phyloP scores from a whole-genome alignment of 805 yeast genomes.

The Candida easanensis region DNA sequence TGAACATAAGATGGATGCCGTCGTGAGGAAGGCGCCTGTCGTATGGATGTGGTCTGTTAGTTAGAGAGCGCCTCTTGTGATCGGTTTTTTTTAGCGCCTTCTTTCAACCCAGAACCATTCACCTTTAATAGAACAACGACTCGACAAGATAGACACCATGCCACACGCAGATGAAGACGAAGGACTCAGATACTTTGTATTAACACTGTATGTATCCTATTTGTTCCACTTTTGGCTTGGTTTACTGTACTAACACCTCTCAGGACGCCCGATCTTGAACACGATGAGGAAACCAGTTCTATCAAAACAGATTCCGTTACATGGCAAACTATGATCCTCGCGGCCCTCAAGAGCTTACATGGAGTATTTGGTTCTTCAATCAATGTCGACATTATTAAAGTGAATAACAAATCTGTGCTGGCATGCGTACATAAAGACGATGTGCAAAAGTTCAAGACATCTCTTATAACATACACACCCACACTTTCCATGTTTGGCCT shows the following conservation, averaged over 20 bases:
- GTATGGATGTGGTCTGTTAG: too few species aligned
- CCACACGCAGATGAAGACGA: background rate
- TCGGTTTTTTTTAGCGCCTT: background rate
- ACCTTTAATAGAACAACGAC: background rate
- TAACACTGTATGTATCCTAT: slow-evolving; percentile 5
- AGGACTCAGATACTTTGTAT: background rate
- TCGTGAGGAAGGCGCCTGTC: background rate
- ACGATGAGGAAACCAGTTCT: slow-evolving; percentile 1
- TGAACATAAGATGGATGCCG: slow-evolving; percentile 1
- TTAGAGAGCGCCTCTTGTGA: too few species aligned
- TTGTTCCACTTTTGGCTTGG: too few species aligned
- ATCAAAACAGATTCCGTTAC: slow-evolving; percentile 24
- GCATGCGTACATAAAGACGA: slow-evolving; percentile 31
- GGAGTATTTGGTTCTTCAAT: slow-evolving; percentile 41
- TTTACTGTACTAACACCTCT: background rate
- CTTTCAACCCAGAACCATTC: background rate
- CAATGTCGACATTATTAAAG: slow-evolving; percentile 31
- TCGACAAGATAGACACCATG: background rate
- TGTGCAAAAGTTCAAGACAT: slow-evolving; percentile 26
- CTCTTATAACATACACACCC: slow-evolving; percentile 33
- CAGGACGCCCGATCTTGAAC: slow-evolving; percentile 8
- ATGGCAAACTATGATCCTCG: slow-evolving; percentile 37
- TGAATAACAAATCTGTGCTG: slow-evolving; percentile 24
- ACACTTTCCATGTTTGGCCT: slow-evolving; percentile 26
- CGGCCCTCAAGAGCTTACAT: slow-evolving; percentile 34